Base-by-base conservation (phyloP, 164 flowering plant species). In the Nelumbo lutea region DNA sequence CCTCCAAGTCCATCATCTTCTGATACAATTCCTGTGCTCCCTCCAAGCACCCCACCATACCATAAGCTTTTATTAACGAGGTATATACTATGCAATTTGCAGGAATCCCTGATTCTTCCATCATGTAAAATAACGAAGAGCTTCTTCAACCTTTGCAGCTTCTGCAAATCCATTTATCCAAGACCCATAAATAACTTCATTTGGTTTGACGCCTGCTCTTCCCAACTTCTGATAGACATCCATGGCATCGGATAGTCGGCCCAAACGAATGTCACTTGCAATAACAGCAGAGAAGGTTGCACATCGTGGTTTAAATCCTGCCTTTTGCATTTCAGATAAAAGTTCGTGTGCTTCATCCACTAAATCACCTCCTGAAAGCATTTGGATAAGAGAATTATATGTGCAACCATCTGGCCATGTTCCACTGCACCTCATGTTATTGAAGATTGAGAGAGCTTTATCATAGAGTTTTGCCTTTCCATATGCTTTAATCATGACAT, bases 331-430 rank as follows among this genome's bases (percentile, higher is more conserved):
- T 82, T 90, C 93, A 51, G 70, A 69, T 68, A 94, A 72, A 42
- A 86, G 78, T 14, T 82, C 83, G 62, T 72, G 82, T 68, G 97
- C 91, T 67, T 69, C 67, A 51, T 84, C 90, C 51, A 79, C 78
- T 53, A 83, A 68, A 72, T 87, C 93, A 75, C 80, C 89, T 52
- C 87, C 86, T 39, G 91, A 72, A 60, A 83, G 81, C 98, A 94
- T 94, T 76, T 94, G 95, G 65, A 87, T 77, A 15, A 91, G 81
- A 70, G 98, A 87, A 73, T 90, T 88, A 59, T 91, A 91, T 1
- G 97, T 94, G 79, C 91, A 85, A 69, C 87, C 83, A 74, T 90
- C 91, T 6, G 98, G 98, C 97, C 97, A 94, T 27, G 83, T 85
- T 45, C 98, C 96, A 61, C 78, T 81, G 68, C 83, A 84, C 78